Base-by-base conservation (phyloP, 129 eudicot genomes). In the Tagetes patula region DNA sequence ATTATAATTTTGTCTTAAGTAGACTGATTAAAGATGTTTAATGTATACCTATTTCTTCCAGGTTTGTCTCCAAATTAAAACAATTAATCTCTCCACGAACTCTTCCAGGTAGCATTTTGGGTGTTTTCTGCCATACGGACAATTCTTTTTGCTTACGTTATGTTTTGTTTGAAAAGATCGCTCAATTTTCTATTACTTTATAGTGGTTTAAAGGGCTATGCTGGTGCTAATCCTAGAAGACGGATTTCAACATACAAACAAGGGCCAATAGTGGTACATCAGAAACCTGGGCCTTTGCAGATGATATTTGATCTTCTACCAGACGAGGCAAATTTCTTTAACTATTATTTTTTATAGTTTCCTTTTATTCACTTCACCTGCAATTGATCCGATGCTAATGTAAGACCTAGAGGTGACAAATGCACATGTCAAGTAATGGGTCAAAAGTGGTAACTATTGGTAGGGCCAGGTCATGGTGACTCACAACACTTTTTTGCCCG, bases 231-330 rank as follows among this genome's bases (percentile, higher is more conserved):
- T 55, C 77, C 82, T 54, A 82, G 95, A 67, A 85, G 92, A 76
- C 83, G 88, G 77, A 32, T 74, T 53, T 62, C 86, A 55, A 46
- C 45, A 61, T 84, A 89, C 75, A 77, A 80, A 81, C 90, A 74
- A 77, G 97, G 82, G 14, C 92, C 88, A 36, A 89, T 88, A 5
- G 92, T 89, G 71, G 98, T 93, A 75, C 88, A 89, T 82, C 98
- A 87, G 82, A 93, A 89, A 78, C 92, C 98, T 43, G 95, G 98
- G 70, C 98, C 98, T 64, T 83, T 93, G 77, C 96, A 93, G 81
- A 89, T 84, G 40, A 89, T 93, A 65, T 93, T 93, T 76, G 84
- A 77, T 64, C 96, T 93, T 77, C 95, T 80, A 70, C 92, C 87
- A 5, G 98, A 93, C 64, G 98, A 93, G 98, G 98, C 77, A 86